Percentiles rank a stretch among this genome's conserved stretches.
phyloP scores from a whole-genome alignment of 2,329 filamentous ascomycete genomes.

The Cladosporium sp. region DNA sequence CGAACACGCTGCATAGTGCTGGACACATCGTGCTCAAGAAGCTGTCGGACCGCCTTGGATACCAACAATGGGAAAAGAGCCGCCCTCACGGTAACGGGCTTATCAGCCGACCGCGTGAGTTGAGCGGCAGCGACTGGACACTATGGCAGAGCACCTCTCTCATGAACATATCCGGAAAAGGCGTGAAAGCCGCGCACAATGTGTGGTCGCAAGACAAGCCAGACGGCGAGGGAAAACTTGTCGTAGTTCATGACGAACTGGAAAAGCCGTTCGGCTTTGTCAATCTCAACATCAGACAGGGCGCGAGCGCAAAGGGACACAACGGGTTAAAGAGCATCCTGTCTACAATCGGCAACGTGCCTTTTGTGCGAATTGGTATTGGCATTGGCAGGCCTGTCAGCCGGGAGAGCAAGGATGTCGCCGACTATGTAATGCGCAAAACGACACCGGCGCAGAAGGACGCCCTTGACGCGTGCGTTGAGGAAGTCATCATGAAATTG shows the following conservation, averaged over 20 bases:
- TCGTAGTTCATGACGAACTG: slow-evolving; percentile 85
- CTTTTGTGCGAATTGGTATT: slow-evolving; percentile 61
- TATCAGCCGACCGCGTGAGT: slow-evolving; percentile 37
- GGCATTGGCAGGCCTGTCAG: slow-evolving; percentile 80
- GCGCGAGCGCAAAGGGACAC: slow-evolving; percentile 45
- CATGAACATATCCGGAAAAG: slow-evolving; percentile 81
- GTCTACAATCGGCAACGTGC: slow-evolving; percentile 68
- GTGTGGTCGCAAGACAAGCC: slow-evolving; percentile 37
- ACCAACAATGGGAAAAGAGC: slow-evolving; percentile 30
- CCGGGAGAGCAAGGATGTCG: slow-evolving; percentile 61
- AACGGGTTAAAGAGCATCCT: slow-evolving; percentile 55
- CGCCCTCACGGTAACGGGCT: slow-evolving; percentile 45
- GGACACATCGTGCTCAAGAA: slow-evolving; percentile 71
- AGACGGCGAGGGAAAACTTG: slow-evolving; percentile 47
- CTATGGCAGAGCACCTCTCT: slow-evolving; percentile 67
- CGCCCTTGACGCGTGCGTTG: slow-evolving; percentile 26
- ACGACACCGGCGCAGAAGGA: slow-evolving; percentile 51
- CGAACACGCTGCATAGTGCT: slow-evolving; percentile 75
- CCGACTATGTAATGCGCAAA: slow-evolving; percentile 68
- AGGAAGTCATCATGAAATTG: slow-evolving; percentile 35
- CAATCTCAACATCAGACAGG: slow-evolving; percentile 46
- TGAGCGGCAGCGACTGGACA: slow-evolving; percentile 41
- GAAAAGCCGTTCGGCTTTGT: slow-evolving; percentile 66
- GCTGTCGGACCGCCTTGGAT: slow-evolving; percentile 46
- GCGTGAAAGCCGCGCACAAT: slow-evolving; percentile 60